Evolutionary conservation across 805 yeast genomes (phyloP), one percentile per base, ranked within the genome.

Genomic region (Sugiyamaella lignohabitans): DNA sequence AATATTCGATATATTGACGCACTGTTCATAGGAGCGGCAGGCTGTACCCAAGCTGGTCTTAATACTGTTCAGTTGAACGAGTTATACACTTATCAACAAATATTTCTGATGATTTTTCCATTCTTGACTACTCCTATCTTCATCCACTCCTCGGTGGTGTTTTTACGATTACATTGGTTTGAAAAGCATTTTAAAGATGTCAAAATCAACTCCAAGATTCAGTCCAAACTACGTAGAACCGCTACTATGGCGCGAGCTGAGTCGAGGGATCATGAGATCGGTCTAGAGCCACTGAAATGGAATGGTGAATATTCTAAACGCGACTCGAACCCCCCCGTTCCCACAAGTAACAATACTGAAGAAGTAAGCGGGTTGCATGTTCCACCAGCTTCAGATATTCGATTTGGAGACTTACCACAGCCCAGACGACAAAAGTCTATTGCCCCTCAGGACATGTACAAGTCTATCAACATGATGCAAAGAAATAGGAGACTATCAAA

Each of bases 21-120:
- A 1, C 66, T 93, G 29, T 86, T 91, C 62, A 68, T 86, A 46
- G 75, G 88, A 0, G 69, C 81, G 8, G 91, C 95, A 8, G 79
- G 93, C 0, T 67, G 82, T 1, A 87, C 98, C 1, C 96, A 91
- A 60, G 95, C 96, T 0, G 99, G 99, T 0, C 67, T 93, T 46
- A 88, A 87, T 61, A 83, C 96, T 0, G 70, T 86, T 20, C 78
- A 87, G 56, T 53, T 82, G 34, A 87, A 87, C 60, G 64, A 69
- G 0, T 54, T 89, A 47, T 65, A 72, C 0, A 62, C 84, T 39
- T 91, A 82, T 66, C 98, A 93, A 64, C 98, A 91, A 60, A 75
- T 88, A 14, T 70, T 75, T 6, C 64, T 91, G 2, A 87, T 82
- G 60, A 53, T 85, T 10, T 50, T 79, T 2, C 67, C 89, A 23